Evolutionary conservation across 306 rosid genomes (phyloP).

Genomic region (Gillenia trifoliata): DNA sequence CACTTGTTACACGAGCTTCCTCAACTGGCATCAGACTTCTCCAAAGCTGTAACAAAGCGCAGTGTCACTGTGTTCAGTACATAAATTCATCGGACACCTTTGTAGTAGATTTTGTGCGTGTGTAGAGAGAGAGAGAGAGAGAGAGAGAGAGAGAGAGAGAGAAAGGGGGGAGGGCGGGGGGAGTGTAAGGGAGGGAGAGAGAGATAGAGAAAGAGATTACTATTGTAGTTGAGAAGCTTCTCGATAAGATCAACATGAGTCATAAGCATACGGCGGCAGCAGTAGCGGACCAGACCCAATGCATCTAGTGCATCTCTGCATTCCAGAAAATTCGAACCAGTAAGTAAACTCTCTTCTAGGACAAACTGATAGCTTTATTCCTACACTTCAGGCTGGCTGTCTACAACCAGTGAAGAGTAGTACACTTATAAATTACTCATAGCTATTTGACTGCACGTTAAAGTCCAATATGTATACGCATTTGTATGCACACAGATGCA

Average conservation of each 20-base stretch:
- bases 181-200: background rate
- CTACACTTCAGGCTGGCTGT: background rate
- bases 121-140: background rate
- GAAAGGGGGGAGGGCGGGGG: background rate
- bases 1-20: conserved; percentile 9
- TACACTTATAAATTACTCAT: background rate
- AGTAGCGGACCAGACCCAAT: conserved; percentile 82
- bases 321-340: background rate
- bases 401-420: background rate
- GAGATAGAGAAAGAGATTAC: conserved; percentile 35
- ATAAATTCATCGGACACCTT: background rate
- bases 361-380: background rate
- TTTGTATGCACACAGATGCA: background rate
- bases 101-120: background rate
- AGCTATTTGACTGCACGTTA: background rate
- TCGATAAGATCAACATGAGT: conserved; percentile 96
- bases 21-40: conserved; percentile 53
- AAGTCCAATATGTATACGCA: background rate
- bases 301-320: conserved; percentile 93
- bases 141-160: conserved; percentile 4
- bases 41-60: conserved; percentile 52
- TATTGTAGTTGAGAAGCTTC: conserved; percentile 90
- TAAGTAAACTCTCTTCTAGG: background rate
- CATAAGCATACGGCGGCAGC: conserved; percentile 97
- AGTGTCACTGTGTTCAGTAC: conserved; percentile 3